Conservation (phyloP, 306 rosid genomes). For the Pyrus betulifolia region DNA sequence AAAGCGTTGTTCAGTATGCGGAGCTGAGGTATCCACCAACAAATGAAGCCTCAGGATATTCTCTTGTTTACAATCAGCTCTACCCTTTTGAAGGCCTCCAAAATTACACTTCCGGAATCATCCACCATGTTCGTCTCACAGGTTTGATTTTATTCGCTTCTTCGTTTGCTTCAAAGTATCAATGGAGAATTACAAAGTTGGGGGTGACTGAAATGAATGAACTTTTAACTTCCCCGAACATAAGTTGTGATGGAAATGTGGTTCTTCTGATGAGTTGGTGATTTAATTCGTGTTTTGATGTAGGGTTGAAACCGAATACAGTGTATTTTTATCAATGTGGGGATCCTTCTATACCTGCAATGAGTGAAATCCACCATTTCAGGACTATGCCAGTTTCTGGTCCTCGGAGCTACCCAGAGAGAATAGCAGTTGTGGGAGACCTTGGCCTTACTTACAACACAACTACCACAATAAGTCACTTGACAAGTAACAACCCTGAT, state of each 20-base stretch:
- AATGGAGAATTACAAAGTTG: not conserved
- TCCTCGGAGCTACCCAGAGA: conserved; percentile 51
- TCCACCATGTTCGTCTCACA: conserved; percentile 74
- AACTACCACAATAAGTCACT: conserved; percentile 62
- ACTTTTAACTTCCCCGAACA: too few relatives aligned
- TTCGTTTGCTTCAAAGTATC: not conserved
- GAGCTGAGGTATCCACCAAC: conserved; percentile 25
- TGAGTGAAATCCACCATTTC: conserved; percentile 52
- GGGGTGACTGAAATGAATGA: too few relatives aligned
- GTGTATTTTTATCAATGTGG: conserved; percentile 65
- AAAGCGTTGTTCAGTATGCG: conserved; percentile 57
- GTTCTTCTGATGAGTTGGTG: not conserved
- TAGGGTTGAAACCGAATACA: conserved; percentile 64
- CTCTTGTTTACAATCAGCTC: conserved; percentile 63
- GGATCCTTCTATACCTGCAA: conserved; percentile 52
- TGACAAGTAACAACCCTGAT: conserved; percentile 57
- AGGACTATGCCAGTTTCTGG: conserved; percentile 65
- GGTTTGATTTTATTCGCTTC: conserved; percentile 24
- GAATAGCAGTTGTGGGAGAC: conserved; percentile 70
- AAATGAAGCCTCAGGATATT: conserved; percentile 53
- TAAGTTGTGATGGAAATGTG: not conserved
- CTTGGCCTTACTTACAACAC: conserved; percentile 90
- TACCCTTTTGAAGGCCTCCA: conserved; percentile 79
- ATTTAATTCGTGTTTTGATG: not conserved
- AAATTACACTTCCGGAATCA: conserved; percentile 85